phyloP scores from a whole-genome alignment of 2,329 filamentous ascomycete species.

The Pseudocercospora crystallina region DNA sequence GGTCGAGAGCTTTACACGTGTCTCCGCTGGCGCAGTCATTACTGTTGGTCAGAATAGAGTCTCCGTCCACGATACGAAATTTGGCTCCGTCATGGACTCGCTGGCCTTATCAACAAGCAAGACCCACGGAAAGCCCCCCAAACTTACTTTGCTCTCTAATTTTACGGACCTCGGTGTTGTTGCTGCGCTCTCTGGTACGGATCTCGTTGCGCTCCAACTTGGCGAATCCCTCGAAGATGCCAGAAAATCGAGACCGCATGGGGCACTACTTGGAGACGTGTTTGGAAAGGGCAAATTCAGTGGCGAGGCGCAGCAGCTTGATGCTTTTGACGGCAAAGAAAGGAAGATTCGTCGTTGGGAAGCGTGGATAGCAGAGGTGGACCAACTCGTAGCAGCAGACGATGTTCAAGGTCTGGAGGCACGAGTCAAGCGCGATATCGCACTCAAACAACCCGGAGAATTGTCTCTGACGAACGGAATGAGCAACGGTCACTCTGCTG shows the following conservation, averaged over 20 bases:
- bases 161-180: constrained; percentile 66
- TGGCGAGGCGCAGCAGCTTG: constrained; percentile 6
- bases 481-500: constrained; percentile 3
- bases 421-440: constrained; percentile 30
- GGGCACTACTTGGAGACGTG: constrained; percentile 69
- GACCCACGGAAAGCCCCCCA: neutral
- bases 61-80: constrained; percentile 68
- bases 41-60: constrained; percentile 59
- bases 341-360: constrained; percentile 25
- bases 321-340: constrained; percentile 13
- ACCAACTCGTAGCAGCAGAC: constrained; percentile 21
- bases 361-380: constrained; percentile 31
- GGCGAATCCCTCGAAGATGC: constrained; percentile 31
- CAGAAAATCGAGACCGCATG: constrained; percentile 39
- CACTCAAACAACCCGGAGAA: constrained; percentile 7
- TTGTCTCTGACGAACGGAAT: constrained; percentile 6
- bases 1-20: constrained; percentile 62
- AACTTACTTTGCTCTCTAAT: constrained; percentile 44
- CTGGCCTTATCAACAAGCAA: constrained; percentile 32
- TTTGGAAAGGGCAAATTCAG: constrained; percentile 62
- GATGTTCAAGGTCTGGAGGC: constrained; percentile 30
- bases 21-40: constrained; percentile 67
- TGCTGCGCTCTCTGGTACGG: constrained; percentile 62
- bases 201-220: constrained; percentile 65
- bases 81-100: constrained; percentile 52